Evolutionary conservation across 1,284 basidiomycete genomes (phyloP), one percentile per base, ranked within the genome.

Genomic region (Neotropicomus parvogracilis): DNA sequence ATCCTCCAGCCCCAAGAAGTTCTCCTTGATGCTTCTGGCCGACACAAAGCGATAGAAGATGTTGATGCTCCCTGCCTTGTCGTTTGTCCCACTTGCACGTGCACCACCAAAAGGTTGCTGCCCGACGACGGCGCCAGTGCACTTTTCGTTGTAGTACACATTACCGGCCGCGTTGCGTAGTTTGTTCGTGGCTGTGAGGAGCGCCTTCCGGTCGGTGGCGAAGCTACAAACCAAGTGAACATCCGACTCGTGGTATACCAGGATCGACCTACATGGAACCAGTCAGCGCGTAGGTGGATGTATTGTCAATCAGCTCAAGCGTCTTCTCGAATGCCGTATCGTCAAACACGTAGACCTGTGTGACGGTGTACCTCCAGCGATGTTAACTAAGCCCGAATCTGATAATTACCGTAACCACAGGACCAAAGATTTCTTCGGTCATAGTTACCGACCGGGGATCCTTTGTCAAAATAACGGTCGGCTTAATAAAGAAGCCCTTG

Each of bases 101-200:
- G 85, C 91, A 48, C 95, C 97, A 47, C 95, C 95, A 67, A 99
- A 99, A 6, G 95, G 94, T 70, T 99, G 95, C 69, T 97, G 94
- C 6, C 91, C 92, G 24, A 97, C 91, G 40, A 92, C 89, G 21
- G 95, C 95, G 50, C 95, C 95, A 0, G 95, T 97, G 71, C 91
- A 95, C 67, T 93, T 95, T 63, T 95, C 91, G 71, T 95, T 95
- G 74, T 93, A 91, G 76, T 97, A 97, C 49, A 94, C 84, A 70
- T 97, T 91, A 2, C 89, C 89, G 6, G 91, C 88, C 0, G 92
- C 78, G 70, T 95, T 87, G 52, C 91, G 85, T 46, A 97, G 79
- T 49, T 78, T 78, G 70, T 86, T 85, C 20, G 91, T 83, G 4
- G 90, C 88, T 42, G 74, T 70, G 54, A 91, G 70, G 50, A 95